Evolutionary conservation across 345 rosid genomes (phyloP), one percentile per base, ranked within the genome.

Genomic region (Erodium maritimum): DNA sequence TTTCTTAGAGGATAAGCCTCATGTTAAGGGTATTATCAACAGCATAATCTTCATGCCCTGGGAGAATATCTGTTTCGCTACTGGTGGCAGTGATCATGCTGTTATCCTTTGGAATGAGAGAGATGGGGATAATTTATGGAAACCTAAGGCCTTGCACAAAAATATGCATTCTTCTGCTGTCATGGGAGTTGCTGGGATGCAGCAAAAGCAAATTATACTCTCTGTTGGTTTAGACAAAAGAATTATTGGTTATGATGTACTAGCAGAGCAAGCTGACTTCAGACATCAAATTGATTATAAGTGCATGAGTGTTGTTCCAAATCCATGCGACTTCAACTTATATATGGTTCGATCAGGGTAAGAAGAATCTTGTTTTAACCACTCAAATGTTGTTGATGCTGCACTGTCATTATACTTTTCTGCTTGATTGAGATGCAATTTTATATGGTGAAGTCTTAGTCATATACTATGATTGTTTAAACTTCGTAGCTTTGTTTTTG

Each of bases 341-440:
- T 91, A 86, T 67, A 84, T 91, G 96, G 96, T 88, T 67, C 96
- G 86, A 67, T 79, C 95, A 0, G 98, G 96, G 98, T 91, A 82
- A 78, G 81, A 34, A 69, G 19, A 16, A 21, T 60, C 52, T 61
- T 17, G 19, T 42, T 58, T 58, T 56, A n/a, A 17, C 42, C 17
- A 42, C 53, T 46, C 23, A 21, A 50, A 58, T 52, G 42, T 55
- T 62, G 56, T 53, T 34, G 52, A 10, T 21, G 14, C 33, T 65
- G 22, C 53, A 2, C 4, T 51, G 20, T 19, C 21, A 51, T 17
- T 17, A 51, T n/a, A 51, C 19, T 51, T 17, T 51, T 3, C 54
- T n/a, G 17, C n/a, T n/a, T n/a, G n/a, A n/a, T n/a, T n/a, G n/a
- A n/a, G n/a, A n/a, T n/a, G n/a, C n/a, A n/a, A n/a, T n/a, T n/a